Evolutionary conservation across 306 rosid genomes (phyloP), one percentile per base, ranked within the genome.

Genomic region (Cicer chorassanicum): DNA sequence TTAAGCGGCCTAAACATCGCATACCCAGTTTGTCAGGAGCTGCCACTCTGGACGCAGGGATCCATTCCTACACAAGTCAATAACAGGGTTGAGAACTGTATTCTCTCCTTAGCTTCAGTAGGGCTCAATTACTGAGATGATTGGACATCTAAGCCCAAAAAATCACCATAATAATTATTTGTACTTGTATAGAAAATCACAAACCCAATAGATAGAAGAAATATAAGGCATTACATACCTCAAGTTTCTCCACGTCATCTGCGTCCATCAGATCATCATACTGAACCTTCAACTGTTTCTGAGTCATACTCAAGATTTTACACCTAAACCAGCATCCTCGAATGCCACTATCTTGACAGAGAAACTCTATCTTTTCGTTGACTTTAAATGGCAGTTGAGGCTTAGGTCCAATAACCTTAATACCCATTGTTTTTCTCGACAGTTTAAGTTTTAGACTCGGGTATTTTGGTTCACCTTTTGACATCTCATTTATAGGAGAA

Each of bases 311-410:
- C 89, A 89, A 75, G 80, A 92, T 79, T 84, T 88, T 84, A 76
- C 96, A 86, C 61, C 91, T 88, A 76, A 92, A 92, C 96, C 97
- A 92, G 88, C 97, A 92, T 34, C 96, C 97, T 79, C 96, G 82
- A 13, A 92, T 79, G 83, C 97, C 97, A 73, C 96, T 89, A 76
- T 92, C 97, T 79, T 88, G 92, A 84, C 88, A 88, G 54, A 92
- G 96, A 73, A 88, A 18, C 85, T 92, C 96, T 49, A 89, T 75
- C 80, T 78, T 84, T n/a, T 82, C 85, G 81, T 75, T 72, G 60
- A 79, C 93, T 70, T 87, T 82, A 67, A 86, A 86, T 54, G 89
- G 70, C 14, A 19, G 16, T 21, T 79, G 79, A 68, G 85, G 78
- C 70, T 76, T 76, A 54, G 83, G 70, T 75, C 73, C 84, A 55